Conservation (phyloP, 2,329 filamentous ascomycete genomes). For the Exophiala lecanii-corni region DNA sequence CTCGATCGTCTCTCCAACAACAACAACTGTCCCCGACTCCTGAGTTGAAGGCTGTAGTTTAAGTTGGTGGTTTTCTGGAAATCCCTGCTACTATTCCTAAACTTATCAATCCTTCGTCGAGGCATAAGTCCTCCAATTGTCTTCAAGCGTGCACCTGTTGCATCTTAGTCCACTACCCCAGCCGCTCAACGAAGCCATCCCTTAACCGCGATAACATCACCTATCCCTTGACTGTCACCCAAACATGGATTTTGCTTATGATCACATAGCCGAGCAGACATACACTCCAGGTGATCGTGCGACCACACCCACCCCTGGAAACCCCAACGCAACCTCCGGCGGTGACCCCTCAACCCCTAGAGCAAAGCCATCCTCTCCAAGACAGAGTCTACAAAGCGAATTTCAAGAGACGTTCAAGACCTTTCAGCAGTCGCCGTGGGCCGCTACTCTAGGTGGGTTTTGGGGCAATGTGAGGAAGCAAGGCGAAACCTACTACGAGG, state of each 20-base stretch:
- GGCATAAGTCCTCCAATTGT: no score
- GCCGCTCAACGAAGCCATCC: no score
- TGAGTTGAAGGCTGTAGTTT: no score
- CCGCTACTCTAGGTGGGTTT: constrained; percentile 78
- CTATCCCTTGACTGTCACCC: background rate
- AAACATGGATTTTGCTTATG: constrained; percentile 91
- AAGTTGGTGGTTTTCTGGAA: no score
- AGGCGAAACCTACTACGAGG: constrained; percentile 84
- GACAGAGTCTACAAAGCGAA: constrained; percentile 69
- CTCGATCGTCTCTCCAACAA: constrained; percentile 53
- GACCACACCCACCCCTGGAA: constrained; percentile 29
- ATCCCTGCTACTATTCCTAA: no score
- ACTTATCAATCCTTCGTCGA: no score
- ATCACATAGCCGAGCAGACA: constrained; percentile 86
- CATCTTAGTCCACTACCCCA: no score
- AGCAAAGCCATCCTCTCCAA: constrained; percentile 30
- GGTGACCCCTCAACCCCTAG: constrained; percentile 22
- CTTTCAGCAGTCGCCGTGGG: constrained; percentile 88
- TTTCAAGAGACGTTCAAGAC: constrained; percentile 94
- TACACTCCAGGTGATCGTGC: constrained; percentile 52
- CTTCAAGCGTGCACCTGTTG: no score
- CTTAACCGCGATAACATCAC: no score
- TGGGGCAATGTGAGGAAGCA: constrained; percentile 91
- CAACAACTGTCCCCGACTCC: constrained; percentile 80
- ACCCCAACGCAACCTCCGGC: constrained; percentile 40